Conservation (phyloP, 768 basidiomycete species). For the Trametopsis cervina region DNA sequence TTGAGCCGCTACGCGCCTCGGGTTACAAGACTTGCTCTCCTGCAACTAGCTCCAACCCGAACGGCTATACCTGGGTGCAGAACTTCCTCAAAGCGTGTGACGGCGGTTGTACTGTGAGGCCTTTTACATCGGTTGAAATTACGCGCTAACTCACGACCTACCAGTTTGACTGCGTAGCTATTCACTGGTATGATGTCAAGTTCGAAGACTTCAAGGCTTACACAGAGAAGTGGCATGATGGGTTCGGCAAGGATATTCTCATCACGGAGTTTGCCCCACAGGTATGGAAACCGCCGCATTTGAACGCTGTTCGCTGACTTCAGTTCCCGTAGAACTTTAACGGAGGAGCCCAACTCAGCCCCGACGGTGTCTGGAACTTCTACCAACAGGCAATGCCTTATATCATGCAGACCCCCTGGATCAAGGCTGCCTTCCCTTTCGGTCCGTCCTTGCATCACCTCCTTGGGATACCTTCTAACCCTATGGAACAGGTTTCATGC, state of each 20-base stretch:
- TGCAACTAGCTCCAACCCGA: conserved; percentile 53
- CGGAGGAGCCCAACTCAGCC: conserved; percentile 31
- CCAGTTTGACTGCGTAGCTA: conserved; percentile 48
- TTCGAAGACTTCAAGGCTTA: conserved; percentile 44
- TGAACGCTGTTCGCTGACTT: too few relatives aligned
- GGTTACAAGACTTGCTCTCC: conserved; percentile 63
- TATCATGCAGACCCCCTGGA: conserved; percentile 36
- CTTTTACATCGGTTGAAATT: too few relatives aligned
- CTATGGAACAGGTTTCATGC: conserved; percentile 46
- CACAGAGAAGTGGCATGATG: conserved; percentile 37
- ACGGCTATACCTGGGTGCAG: conserved; percentile 59
- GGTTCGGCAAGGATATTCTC: conserved; percentile 41
- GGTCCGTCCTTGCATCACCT: conserved; percentile 38
- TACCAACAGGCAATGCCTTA: conserved; percentile 36
- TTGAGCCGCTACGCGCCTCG: conserved; percentile 45
- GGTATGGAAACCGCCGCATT: too few relatives aligned
- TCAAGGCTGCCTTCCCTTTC: conserved; percentile 48
- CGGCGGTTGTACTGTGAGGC: conserved; percentile 44
- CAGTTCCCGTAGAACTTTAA: conserved; percentile 52
- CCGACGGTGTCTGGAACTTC: conserved; percentile 40
- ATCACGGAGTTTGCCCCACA: conserved; percentile 70
- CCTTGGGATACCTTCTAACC: too few relatives aligned
- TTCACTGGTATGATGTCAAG: conserved; percentile 65
- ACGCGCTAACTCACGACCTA: not conserved
- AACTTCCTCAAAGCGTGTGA: conserved; percentile 47